Conservation (phyloP, 2,329 filamentous ascomycete genomes). For the Beauveria caledonica region DNA sequence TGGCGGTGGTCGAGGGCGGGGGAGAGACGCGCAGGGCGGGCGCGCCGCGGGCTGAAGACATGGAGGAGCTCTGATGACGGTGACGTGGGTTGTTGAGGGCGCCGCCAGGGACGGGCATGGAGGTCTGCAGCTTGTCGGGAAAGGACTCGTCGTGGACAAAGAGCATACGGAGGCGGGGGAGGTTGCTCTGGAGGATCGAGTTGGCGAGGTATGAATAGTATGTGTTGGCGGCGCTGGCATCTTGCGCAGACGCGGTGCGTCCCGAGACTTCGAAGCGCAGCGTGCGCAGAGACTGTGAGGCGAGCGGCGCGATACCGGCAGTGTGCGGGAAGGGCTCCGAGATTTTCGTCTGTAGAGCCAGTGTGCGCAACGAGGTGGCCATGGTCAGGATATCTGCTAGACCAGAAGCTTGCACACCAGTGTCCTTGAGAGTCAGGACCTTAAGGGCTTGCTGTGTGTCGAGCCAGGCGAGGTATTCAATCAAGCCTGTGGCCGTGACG, state of each 20-base stretch:
- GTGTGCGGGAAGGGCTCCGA: slow-evolving; percentile 41
- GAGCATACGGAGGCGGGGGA: slow-evolving; percentile 66
- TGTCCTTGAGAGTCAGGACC: slow-evolving; percentile 62
- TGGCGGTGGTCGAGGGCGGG: background rate
- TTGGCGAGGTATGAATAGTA: slow-evolving; percentile 83
- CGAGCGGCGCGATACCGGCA: slow-evolving; percentile 48
- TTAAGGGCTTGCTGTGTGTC: slow-evolving; percentile 53
- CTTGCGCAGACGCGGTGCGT: slow-evolving; percentile 47
- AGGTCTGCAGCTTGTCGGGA: slow-evolving; percentile 64
- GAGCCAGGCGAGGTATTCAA: slow-evolving; percentile 55
- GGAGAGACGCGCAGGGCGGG: slow-evolving; percentile 20
- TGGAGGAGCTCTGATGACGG: slow-evolving; percentile 24
- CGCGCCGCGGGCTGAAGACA: slow-evolving; percentile 17
- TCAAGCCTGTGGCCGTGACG: slow-evolving; percentile 64
- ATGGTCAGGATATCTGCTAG: slow-evolving; percentile 53
- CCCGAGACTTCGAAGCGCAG: slow-evolving; percentile 79
- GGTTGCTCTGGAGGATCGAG: slow-evolving; percentile 67
- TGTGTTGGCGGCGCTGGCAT: slow-evolving; percentile 43
- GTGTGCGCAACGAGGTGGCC: slow-evolving; percentile 48
- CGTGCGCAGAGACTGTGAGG: slow-evolving; percentile 59
- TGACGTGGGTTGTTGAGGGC: slow-evolving; percentile 21
- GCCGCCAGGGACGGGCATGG: slow-evolving; percentile 56
- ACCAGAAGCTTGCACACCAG: slow-evolving; percentile 56
- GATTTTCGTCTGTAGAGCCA: slow-evolving; percentile 46
- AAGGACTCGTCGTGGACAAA: slow-evolving; percentile 84